phyloP scores from a whole-genome alignment of 805 yeast genomes.

The Myxozyma kluyveri region DNA sequence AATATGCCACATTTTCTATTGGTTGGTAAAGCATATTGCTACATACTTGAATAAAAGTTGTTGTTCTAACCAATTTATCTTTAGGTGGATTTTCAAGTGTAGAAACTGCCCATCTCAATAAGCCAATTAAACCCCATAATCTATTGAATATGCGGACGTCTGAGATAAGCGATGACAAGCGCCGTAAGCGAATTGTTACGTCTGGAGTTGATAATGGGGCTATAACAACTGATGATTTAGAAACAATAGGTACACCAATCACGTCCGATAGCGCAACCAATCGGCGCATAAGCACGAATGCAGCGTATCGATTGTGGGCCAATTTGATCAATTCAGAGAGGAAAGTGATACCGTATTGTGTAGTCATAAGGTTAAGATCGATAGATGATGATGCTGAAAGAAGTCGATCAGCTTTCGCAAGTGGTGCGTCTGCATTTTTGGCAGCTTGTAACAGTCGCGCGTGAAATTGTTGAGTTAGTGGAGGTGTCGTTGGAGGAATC shows the following conservation, averaged over 20 bases:
- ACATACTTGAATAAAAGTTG: slow-evolving; percentile 40
- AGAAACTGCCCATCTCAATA: slow-evolving; percentile 40
- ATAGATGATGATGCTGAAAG: slow-evolving; percentile 18
- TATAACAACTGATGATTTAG: neutral
- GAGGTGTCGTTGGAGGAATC: neutral
- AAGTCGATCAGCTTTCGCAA: slow-evolving; percentile 13
- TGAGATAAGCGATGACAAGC: slow-evolving; percentile 31
- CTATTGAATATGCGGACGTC: slow-evolving; percentile 42
- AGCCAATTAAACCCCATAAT: slow-evolving; percentile 40
- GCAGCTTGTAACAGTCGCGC: slow-evolving; percentile 10
- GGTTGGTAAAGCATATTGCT: slow-evolving; percentile 41
- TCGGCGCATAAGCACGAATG: neutral
- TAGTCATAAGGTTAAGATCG: slow-evolving; percentile 27
- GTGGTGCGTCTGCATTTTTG: slow-evolving; percentile 9
- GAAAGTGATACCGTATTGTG: slow-evolving; percentile 18
- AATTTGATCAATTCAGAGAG: slow-evolving; percentile 11
- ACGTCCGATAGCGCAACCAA: neutral
- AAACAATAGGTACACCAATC: neutral
- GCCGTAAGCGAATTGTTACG: slow-evolving; percentile 12
- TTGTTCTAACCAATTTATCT: slow-evolving; percentile 35
- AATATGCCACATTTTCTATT: slow-evolving; percentile 43
- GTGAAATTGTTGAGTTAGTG: slow-evolving; percentile 6
- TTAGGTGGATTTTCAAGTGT: slow-evolving; percentile 35
- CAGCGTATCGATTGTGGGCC: slow-evolving; percentile 7
- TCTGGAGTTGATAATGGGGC: slow-evolving; percentile 4